A percentile compares a stretch with the other conserved stretches of the same genome.
Evolutionary conservation across 352 stramenopile genomes (phyloP).

Genomic region (Phytophthora pinifolia): DNA sequence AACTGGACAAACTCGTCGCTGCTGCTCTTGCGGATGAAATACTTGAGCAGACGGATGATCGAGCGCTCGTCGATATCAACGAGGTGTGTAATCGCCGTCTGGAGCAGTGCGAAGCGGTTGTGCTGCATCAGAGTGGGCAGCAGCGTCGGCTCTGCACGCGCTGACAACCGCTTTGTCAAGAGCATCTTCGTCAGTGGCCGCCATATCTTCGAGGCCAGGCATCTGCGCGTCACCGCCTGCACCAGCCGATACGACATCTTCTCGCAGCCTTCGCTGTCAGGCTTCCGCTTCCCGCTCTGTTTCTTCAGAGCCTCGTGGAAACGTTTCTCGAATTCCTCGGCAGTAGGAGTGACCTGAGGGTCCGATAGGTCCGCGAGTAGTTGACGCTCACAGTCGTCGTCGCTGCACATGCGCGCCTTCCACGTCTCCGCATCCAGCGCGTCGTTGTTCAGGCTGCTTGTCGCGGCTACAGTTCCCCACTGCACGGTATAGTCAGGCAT

Average conservation of each 20-base stretch:
- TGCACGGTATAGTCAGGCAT: constrained; percentile 48
- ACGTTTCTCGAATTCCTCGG: constrained; percentile 48
- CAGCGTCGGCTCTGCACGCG: constrained; percentile 59
- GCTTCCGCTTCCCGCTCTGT: constrained; percentile 27
- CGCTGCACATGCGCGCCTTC: constrained; percentile 49
- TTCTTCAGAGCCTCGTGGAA: constrained; percentile 48
- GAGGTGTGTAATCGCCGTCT: constrained; percentile 62
- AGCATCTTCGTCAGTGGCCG: constrained; percentile 50
- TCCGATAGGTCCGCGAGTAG: constrained; percentile 56
- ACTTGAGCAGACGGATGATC: constrained; percentile 70
- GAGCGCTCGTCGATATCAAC: constrained; percentile 79
- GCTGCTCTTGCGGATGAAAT: constrained; percentile 68
- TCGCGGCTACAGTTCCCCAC: constrained; percentile 41
- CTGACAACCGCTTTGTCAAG: constrained; percentile 56
- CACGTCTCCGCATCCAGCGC: constrained; percentile 42
- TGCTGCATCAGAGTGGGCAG: constrained; percentile 66
- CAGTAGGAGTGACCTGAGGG: constrained; percentile 35
- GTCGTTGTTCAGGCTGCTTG: constrained; percentile 30
- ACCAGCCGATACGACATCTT: constrained; percentile 62
- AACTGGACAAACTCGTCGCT: constrained; percentile 40
- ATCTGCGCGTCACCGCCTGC: constrained; percentile 56
- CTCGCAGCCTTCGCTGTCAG: constrained; percentile 5
- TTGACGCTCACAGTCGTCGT: constrained; percentile 52
- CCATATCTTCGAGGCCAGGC: constrained; percentile 64
- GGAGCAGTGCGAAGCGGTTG: constrained; percentile 64